Conservation (phyloP, 345 rosid species). For the Orychophragmus violaceus region DNA sequence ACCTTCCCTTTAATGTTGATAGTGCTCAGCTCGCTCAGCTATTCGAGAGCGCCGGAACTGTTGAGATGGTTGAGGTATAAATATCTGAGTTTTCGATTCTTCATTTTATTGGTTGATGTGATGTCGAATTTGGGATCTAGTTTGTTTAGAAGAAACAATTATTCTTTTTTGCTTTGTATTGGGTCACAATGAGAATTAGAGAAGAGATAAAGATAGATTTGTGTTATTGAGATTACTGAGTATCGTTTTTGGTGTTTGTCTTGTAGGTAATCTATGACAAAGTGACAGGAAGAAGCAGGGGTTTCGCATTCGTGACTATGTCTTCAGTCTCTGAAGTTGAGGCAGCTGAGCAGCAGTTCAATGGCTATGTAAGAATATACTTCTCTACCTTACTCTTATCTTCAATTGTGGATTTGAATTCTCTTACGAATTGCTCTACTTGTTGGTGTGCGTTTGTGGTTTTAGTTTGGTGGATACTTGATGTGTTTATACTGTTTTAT, state of each 20-base stretch:
- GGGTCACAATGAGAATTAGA: not conserved
- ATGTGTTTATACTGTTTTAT: not conserved
- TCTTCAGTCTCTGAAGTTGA: slow-evolving; percentile 61
- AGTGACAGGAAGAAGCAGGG: slow-evolving; percentile 90
- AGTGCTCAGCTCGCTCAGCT: slow-evolving; percentile 89
- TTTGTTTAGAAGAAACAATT: no score
- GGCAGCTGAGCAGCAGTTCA: slow-evolving; percentile 77
- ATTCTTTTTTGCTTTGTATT: no score
- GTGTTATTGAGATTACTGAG: not conserved
- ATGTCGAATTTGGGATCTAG: no score
- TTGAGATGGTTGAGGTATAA: slow-evolving; percentile 92
- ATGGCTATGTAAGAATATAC: slow-evolving; percentile 72
- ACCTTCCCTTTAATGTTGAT: slow-evolving; percentile 79
- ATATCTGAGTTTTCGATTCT: not conserved
- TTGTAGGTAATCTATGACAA: slow-evolving; percentile 94
- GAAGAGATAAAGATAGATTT: not conserved
- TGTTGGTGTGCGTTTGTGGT: not conserved
- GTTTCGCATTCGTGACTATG: slow-evolving; percentile 97
- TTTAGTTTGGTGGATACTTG: not conserved
- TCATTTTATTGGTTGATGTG: not conserved
- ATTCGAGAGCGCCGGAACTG: slow-evolving; percentile 72
- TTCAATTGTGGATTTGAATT: no score
- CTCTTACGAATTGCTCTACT: no score
- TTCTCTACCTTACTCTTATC: not conserved
- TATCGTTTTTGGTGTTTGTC: not conserved